These are phyloP conservation scores for Cyclanthera cordifolia DNA, from an alignment of 306 rosid genomes.

Conservation along the genomic window DNA sequence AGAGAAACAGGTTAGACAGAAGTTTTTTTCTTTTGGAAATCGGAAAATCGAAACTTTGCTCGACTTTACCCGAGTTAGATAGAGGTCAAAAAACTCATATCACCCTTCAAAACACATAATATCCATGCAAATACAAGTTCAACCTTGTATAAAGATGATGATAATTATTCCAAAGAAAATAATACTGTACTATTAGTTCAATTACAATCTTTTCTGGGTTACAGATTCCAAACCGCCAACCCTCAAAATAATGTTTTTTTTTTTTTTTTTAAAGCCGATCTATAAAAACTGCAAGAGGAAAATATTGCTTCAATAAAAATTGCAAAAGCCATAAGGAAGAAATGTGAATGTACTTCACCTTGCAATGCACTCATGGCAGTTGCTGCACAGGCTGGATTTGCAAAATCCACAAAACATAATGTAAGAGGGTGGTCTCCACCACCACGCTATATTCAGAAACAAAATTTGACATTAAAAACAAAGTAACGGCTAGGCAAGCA, in stretches of 20 bases:
- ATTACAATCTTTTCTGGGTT: neutral
- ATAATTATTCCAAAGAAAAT: neutral
- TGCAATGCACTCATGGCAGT: conserved; percentile 88
- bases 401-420: conserved; percentile 85
- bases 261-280: too few species aligned
- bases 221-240: too few species aligned
- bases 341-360: conserved; percentile 31
- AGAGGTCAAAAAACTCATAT: too few species aligned
- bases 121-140: neutral
- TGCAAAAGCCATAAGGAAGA: neutral
- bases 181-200: neutral
- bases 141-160: neutral
- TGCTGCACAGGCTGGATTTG: conserved; percentile 76
- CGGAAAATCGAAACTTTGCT: too few species aligned
- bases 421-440: conserved; percentile 59
- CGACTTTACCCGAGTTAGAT: too few species aligned
- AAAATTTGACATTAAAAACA: neutral
- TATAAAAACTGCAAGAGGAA: neutral
- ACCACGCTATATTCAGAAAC: conserved; percentile 39
- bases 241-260: too few species aligned
- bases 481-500: neutral
- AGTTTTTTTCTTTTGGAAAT: too few species aligned
- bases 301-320: conserved; percentile 3
- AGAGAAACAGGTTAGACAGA: too few species aligned
- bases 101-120: neutral